Evolutionary conservation across 192 early-diverging fungal species (phyloP), one percentile per base, ranked within the genome.

Genomic region (Backusella sp.): DNA sequence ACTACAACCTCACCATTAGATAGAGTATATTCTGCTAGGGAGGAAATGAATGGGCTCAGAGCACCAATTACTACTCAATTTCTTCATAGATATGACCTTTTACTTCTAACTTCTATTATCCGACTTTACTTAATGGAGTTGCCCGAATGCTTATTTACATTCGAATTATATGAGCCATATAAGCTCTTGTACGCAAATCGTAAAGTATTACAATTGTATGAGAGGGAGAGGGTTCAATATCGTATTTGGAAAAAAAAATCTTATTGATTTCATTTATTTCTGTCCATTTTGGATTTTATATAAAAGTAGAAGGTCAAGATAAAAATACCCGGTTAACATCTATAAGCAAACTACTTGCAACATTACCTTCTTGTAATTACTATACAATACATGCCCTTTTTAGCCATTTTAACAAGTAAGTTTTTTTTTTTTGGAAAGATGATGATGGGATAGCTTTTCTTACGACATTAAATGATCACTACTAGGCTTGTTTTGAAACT

Each of bases 91-190:
- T 90, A 88, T 73, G 91, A 93, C 78, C 76, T 90, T 17, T 77
- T 88, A 6, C 78, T 90, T 21, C 78, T 92, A 7, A 86, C 89
- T 30, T 90, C 88, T 19, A 79, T 89, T 4, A 75, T 94, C 44
- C 86, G 90, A 12, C 78, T 94, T 17, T 94, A 93, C 73, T 83
- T 94, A 21, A 78, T 91, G 76, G 93, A 94, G 76, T 80, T 94
- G 3, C 93, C 93, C 17, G 88, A 86, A 72, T 91, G 90, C 23
- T 67, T 94, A 35, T 83, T 91, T 17, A 92, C 92, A 3, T 89
- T 88, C 74, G 91, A 92, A 73, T 85, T 93, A 34, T 92, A 94
- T 52, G 93, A 91, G 7, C 86, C 92, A 3, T 82, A 90, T 66
- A 90, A 91, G 73, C 80, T 91, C 17, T 78, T 93, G 39, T 94